Conservation (phyloP, 2,329 filamentous ascomycete species). For the Onygenales sp. region DNA sequence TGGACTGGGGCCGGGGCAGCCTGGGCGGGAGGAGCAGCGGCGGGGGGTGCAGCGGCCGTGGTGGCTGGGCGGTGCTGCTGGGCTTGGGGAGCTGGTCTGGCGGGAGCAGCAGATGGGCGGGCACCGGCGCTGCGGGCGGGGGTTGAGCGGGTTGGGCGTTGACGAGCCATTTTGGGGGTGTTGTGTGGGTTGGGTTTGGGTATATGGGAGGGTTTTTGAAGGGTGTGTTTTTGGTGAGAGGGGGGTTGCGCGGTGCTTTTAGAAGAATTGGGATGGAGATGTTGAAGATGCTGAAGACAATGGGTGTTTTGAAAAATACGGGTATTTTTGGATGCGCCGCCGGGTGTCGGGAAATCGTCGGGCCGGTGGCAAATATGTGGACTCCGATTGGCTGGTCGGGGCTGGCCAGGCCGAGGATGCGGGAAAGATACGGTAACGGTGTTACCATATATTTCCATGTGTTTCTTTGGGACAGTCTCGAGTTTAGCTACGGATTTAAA, state of each 20-base stretch:
- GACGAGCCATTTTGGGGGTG: slow-evolving; percentile 60
- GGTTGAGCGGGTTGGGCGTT: slow-evolving; percentile 56
- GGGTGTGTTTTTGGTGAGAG: background rate
- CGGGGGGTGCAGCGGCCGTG: slow-evolving; percentile 51
- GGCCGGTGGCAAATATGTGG: background rate
- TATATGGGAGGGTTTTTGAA: background rate
- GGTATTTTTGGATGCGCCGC: background rate
- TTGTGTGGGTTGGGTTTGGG: slow-evolving; percentile 7
- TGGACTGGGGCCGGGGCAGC: slow-evolving; percentile 31
- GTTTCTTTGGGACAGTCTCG: background rate
- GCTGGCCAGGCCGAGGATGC: background rate
- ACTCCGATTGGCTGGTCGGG: slow-evolving; percentile 4
- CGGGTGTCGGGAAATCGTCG: slow-evolving; percentile 2
- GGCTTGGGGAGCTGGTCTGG: slow-evolving; percentile 42
- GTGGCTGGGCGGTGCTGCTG: slow-evolving; percentile 61
- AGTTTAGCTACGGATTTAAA: background rate
- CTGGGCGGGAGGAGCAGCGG: slow-evolving; percentile 39
- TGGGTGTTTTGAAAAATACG: slow-evolving; percentile 7
- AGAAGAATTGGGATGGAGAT: background rate
- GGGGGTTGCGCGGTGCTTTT: background rate
- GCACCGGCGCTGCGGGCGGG: slow-evolving; percentile 48
- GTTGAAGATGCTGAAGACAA: background rate
- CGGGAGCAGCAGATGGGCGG: slow-evolving; percentile 55
- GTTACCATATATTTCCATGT: background rate
- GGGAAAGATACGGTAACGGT: background rate